Conservation (phyloP, 306 rosid species). For the Urtica urens region DNA sequence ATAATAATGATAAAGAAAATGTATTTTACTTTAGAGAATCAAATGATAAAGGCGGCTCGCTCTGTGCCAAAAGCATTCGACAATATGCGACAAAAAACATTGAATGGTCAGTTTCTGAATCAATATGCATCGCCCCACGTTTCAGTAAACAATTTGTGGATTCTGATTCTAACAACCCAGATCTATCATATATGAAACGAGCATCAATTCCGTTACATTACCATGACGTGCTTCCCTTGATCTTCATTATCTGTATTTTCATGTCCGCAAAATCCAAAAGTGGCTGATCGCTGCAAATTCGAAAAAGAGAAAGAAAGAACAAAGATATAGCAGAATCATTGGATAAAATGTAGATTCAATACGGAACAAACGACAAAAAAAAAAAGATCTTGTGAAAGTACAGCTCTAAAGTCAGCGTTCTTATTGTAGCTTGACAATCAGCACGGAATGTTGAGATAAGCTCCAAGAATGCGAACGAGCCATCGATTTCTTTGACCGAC, state of each 20-base stretch:
- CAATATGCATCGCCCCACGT: background rate
- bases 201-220: background rate
- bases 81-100: background rate
- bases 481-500: background rate
- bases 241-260: background rate
- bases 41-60: background rate
- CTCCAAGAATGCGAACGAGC: slow-evolving; percentile 5
- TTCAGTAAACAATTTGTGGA: background rate
- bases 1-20: too few species aligned
- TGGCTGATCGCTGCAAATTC: slow-evolving; percentile 6
- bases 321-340: too few species aligned
- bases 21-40: too few species aligned
- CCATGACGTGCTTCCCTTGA: slow-evolving; percentile 9
- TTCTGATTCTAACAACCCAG: background rate
- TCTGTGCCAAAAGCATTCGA: background rate
- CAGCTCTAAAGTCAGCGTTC: slow-evolving; percentile 1
- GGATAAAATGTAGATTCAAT: background rate
- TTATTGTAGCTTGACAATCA: slow-evolving; percentile 7
- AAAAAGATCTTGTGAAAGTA: background rate
- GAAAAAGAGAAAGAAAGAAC: background rate
- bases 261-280: background rate
- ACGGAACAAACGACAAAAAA: background rate
- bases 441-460: slow-evolving; percentile 4
- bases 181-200: background rate
- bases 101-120: background rate